Conservation (phyloP, 371 early-diverging fungal genomes). For the Rhizopus arrhizus region DNA sequence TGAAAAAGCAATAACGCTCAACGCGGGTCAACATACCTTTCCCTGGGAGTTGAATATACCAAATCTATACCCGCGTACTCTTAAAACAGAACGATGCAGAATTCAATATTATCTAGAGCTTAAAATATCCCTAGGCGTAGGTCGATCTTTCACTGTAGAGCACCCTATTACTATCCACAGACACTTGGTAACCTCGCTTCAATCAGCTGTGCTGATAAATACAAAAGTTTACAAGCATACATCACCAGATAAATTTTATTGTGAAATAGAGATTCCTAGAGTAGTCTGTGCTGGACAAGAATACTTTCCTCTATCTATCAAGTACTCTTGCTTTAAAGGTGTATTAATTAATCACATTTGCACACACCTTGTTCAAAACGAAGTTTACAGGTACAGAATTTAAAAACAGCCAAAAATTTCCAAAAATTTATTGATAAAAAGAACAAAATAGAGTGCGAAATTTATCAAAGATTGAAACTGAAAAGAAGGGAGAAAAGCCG, state of each 20-base stretch:
- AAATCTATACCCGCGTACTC: slow-evolving; percentile 27
- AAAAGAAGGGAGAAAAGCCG: background rate
- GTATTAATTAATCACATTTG: slow-evolving; percentile 23
- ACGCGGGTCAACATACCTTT: slow-evolving; percentile 12
- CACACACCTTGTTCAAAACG: slow-evolving; percentile 37
- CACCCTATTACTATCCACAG: slow-evolving; percentile 32
- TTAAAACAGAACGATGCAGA: slow-evolving; percentile 25
- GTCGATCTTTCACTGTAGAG: slow-evolving; percentile 24
- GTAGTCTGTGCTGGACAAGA: slow-evolving; percentile 34
- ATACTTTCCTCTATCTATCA: slow-evolving; percentile 27
- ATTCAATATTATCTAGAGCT: slow-evolving; percentile 33
- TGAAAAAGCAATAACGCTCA: slow-evolving; percentile 5
- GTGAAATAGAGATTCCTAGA: slow-evolving; percentile 35
- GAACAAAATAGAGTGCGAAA: slow-evolving; percentile 1
- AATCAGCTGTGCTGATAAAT: slow-evolving; percentile 19
- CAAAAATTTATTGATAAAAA: background rate
- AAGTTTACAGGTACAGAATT: slow-evolving; percentile 35
- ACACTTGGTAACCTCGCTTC: slow-evolving; percentile 29
- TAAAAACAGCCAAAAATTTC: background rate
- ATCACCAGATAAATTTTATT: slow-evolving; percentile 36
- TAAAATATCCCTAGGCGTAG: slow-evolving; percentile 28
- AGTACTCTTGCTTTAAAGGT: slow-evolving; percentile 22
- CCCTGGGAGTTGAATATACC: slow-evolving; percentile 39
- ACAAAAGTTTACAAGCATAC: slow-evolving; percentile 32
- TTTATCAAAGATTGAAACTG: background rate